A percentile compares a stretch with the other conserved stretches of the same genome.
Evolutionary conservation across 2,329 filamentous ascomycete species (phyloP).

Genomic region (Colletotrichum sp.): DNA sequence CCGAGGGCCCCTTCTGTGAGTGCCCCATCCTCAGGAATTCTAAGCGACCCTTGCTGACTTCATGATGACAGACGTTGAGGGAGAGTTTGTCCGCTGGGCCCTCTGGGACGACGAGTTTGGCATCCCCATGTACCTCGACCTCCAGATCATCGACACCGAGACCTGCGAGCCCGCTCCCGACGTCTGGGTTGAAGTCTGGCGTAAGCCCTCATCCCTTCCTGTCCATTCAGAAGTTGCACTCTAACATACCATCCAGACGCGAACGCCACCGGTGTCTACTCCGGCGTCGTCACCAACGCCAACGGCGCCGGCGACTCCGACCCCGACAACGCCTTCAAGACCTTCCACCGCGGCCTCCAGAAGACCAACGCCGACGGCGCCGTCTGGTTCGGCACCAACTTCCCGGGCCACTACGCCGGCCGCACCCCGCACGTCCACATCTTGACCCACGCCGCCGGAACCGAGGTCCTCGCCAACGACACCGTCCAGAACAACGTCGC

Average conservation of each 20-base stretch:
- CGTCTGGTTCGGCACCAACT: slow-evolving; percentile 45
- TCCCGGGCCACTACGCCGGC: slow-evolving; percentile 48
- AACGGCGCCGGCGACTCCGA: not conserved
- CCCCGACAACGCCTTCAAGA: not conserved
- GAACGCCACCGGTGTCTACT: slow-evolving; percentile 16
- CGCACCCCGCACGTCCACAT: slow-evolving; percentile 39
- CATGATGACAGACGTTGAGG: not conserved
- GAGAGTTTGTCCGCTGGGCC: slow-evolving; percentile 1
- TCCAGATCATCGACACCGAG: slow-evolving; percentile 18
- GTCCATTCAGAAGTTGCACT: not conserved
- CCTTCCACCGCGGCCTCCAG: slow-evolving; percentile 3
- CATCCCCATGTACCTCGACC: slow-evolving; percentile 5
- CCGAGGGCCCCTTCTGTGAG: not conserved
- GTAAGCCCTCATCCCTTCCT: not conserved
- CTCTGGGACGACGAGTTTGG: not conserved
- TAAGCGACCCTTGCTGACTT: not conserved
- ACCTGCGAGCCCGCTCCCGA: slow-evolving; percentile 8
- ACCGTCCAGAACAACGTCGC: slow-evolving; percentile 25
- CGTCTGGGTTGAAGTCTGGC: slow-evolving; percentile 10
- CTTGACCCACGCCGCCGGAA: slow-evolving; percentile 40
- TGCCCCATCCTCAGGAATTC: rapidly evolving
- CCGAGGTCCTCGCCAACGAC: slow-evolving; percentile 11
- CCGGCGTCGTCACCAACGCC: not conserved
- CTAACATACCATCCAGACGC: not conserved
- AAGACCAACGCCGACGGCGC: slow-evolving; percentile 22